Evolutionary conservation across 352 stramenopile species (phyloP), one percentile per base, ranked within the genome.

Genomic region (Elongisporangium senticosum): DNA sequence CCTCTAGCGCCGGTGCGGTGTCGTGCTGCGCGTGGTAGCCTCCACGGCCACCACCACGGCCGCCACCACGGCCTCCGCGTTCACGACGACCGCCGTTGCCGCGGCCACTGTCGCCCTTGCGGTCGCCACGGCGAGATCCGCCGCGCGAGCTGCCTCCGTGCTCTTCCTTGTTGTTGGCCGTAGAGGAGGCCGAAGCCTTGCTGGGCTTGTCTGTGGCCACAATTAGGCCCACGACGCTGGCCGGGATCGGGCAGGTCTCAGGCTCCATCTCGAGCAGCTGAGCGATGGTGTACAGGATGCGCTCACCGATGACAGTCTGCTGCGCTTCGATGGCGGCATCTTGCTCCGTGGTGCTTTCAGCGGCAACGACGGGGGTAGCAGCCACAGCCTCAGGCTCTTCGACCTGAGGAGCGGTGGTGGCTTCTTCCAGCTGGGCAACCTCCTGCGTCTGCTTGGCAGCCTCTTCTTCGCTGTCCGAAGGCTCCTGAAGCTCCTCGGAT

Each of bases 281-380:
- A 21, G 83, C 76, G 49, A 93, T 89, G 20, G 83, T 89, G 68
- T 90, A 93, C 50, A 87, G 73, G 64, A 90, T 82, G 47, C 80
- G 79, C 53, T 75, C 75, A 11, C 64, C 61, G 39, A 81, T 83
- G 56, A 74, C 68, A 22, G 63, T 62, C 58, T 80, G 62, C 55
- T 82, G 63, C 3, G 75, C 62, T 15, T 67, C 72, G 33, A 71
- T 63, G n/a, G 67, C 65, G 2, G 56, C 57, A 21, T 77, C 55
- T 21, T 67, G 60, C 7, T 8, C 26, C 6, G 67, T 63, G 13
- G 68, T 59, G 14, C 53, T 51, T 55, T 67, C 50, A 43, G 33
- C 11, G 33, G 11, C 33, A 1, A 17, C 11, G 11, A 43, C 33
- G 8, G 33, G 2, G 33, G 4, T 10, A 43, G 33, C 33, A 43